Conservation (phyloP, 306 rosid genomes). For the Canavalia gladiata region DNA sequence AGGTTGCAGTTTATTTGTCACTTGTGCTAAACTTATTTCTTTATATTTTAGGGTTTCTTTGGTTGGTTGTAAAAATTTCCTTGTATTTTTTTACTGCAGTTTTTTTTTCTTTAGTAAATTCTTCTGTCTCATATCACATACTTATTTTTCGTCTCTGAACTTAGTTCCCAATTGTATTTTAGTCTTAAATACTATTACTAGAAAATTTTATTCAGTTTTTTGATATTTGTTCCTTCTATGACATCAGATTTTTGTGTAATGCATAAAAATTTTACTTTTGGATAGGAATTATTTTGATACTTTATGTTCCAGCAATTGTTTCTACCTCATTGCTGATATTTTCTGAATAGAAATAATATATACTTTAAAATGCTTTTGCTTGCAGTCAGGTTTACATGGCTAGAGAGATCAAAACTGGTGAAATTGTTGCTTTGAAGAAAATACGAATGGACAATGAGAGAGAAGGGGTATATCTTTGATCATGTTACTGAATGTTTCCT, state of each 20-base stretch:
- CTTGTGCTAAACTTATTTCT: not conserved
- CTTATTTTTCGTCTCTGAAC: not conserved
- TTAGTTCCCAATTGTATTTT: not conserved
- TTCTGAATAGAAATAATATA: conserved; percentile 24
- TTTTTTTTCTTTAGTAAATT: not conserved
- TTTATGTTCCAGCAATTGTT: conserved; percentile 32
- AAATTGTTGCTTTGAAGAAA: conserved; percentile 82
- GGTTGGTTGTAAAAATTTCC: not conserved
- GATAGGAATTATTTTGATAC: conserved; percentile 6
- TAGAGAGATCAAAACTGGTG: conserved; percentile 68
- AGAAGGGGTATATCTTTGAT: conserved; percentile 67
- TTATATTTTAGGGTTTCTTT: not conserved
- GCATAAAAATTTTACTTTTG: conserved; percentile 4
- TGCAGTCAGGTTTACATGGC: conserved; percentile 86
- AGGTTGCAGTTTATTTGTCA: not conserved
- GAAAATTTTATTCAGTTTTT: not conserved
- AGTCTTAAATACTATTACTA: not conserved
- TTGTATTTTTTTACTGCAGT: not conserved
- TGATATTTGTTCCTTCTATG: not conserved
- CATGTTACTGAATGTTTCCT: not conserved
- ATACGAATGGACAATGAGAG: conserved; percentile 81
- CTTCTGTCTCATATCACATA: not conserved
- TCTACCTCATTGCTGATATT: conserved; percentile 16
- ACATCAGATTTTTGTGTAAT: not conserved
- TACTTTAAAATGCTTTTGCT: conserved; percentile 12